Evolutionary conservation across 352 stramenopile species (phyloP), one percentile per base, ranked within the genome.

Genomic region (Aphanomyces cochlioides): DNA sequence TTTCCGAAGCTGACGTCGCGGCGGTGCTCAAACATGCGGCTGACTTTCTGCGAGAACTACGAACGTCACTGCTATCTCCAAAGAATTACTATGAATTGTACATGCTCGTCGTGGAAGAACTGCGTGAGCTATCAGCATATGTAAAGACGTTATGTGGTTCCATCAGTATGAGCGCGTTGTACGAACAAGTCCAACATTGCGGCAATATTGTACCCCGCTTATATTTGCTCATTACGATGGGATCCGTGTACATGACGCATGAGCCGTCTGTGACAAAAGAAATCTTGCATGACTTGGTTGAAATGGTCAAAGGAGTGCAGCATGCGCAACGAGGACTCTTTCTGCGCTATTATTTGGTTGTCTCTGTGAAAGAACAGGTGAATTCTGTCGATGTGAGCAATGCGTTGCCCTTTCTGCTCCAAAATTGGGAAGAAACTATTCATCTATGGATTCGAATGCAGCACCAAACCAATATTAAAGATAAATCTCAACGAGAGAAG

Each of bases 11-110:
- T 37, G 88, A 96, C 69, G 80, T 95, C 43, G 74, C 85, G 21
- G 77, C 74, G 6, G 85, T 91, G 61, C 82, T 97, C 28, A 90
- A 93, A 48, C 79, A 93, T 73, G 87, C 88, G 10, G 83, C 81
- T 13, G 82, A 95, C 39, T 77, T 96, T 73, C 78, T 97, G 57
- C 79, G 83, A 28, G 89, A 97, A 75, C 75, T 97, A 72, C 85
- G 87, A 66, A 95, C 86, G 61, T 89, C 80, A 58, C 75, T 90
- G 41, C 79, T 99, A n/a, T 98, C 90, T 34, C 98, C 98, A 21
- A 98, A 98, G 75, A 98, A 98, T 75, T 99, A 99, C 82, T 99
- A 99, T 79, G 95, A 99, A 77, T 85, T 99, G 41, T 99, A 95
- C 60, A 93, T 95, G 82, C 77, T 87, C 76, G 81, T 97, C 38